These are phyloP conservation scores for Phaeosphaeriaceae sp. DNA, from an alignment of 2,329 filamentous ascomycete genomes.

Conservation along the genomic window DNA sequence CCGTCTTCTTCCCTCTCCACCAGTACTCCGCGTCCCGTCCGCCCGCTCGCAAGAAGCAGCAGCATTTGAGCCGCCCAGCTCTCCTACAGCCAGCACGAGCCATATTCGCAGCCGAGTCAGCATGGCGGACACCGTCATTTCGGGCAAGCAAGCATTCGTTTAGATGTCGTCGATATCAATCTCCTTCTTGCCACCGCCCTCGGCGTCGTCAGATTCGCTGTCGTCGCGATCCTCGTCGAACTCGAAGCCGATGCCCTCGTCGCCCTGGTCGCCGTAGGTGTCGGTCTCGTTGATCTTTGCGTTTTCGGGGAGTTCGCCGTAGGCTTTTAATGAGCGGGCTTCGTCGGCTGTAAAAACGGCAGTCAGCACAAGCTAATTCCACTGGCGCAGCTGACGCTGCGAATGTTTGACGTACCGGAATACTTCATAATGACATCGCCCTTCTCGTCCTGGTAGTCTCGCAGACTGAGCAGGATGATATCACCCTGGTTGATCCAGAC, in stretches of 20 bases:
- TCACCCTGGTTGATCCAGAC: slow-evolving; percentile 95
- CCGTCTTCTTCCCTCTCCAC: not conserved
- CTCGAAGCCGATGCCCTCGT: slow-evolving; percentile 95
- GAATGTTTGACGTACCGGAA: slow-evolving; percentile 41
- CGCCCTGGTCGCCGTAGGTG: slow-evolving; percentile 87
- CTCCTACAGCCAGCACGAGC: slow-evolving; percentile 23
- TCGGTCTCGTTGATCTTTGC: slow-evolving; percentile 99
- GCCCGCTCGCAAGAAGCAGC: slow-evolving; percentile 48
- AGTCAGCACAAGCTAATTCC: too few relatives aligned
- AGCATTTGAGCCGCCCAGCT: slow-evolving; percentile 48
- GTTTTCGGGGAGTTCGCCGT: slow-evolving; percentile 94
- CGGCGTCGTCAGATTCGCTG: slow-evolving; percentile 60
- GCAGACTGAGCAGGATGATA: slow-evolving; percentile 73
- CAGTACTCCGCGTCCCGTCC: slow-evolving; percentile 28
- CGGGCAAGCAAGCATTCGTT: slow-evolving; percentile 11
- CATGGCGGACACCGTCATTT: slow-evolving; percentile 43
- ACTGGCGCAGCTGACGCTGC: not conserved
- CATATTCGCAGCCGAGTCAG: slow-evolving; percentile 33
- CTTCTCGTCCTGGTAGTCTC: slow-evolving; percentile 94
- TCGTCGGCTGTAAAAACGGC: slow-evolving; percentile 89
- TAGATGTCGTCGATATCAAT: slow-evolving; percentile 96
- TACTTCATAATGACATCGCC: slow-evolving; percentile 96
- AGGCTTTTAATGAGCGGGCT: slow-evolving; percentile 92
- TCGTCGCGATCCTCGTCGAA: slow-evolving; percentile 88
- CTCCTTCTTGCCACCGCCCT: slow-evolving; percentile 74